These are phyloP conservation scores for Xylaria acuta DNA, from an alignment of 495 filamentous ascomycete species.

Conservation along the genomic window DNA sequence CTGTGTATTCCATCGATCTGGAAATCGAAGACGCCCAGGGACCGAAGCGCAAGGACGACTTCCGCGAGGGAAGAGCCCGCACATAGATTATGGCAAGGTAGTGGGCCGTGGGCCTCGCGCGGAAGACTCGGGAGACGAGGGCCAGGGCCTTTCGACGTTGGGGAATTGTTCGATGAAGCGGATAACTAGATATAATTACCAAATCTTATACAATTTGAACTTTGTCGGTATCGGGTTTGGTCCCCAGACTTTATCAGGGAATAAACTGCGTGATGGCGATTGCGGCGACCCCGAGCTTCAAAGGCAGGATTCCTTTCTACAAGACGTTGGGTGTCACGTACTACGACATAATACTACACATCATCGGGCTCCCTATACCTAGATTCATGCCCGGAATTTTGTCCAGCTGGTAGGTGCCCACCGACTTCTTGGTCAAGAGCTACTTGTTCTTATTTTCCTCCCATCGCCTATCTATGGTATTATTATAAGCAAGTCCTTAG, in stretches of 20 bases:
- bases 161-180: neutral
- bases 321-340: neutral
- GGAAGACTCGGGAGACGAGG: neutral
- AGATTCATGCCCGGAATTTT: neutral
- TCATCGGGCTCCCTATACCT: neutral
- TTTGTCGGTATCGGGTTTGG: neutral
- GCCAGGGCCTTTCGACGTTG: neutral
- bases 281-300: neutral
- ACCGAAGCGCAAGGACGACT: too few species aligned
- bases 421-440: neutral
- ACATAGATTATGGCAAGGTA: too few species aligned
- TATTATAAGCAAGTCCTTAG: neutral
- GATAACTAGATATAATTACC: neutral
- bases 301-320: neutral
- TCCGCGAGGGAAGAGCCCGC: too few species aligned
- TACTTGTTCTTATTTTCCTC: neutral
- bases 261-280: neutral
- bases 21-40: neutral
- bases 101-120: too few species aligned
- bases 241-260: neutral
- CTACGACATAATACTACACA: neutral
- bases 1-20: constrained; percentile 6
- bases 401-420: neutral
- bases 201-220: neutral
- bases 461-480: neutral